A percentile compares a stretch with the other conserved stretches of the same genome.
These are phyloP conservation scores for Tephrocybe sp. DNA, from an alignment of 768 basidiomycete genomes.

Conservation along the genomic window DNA sequence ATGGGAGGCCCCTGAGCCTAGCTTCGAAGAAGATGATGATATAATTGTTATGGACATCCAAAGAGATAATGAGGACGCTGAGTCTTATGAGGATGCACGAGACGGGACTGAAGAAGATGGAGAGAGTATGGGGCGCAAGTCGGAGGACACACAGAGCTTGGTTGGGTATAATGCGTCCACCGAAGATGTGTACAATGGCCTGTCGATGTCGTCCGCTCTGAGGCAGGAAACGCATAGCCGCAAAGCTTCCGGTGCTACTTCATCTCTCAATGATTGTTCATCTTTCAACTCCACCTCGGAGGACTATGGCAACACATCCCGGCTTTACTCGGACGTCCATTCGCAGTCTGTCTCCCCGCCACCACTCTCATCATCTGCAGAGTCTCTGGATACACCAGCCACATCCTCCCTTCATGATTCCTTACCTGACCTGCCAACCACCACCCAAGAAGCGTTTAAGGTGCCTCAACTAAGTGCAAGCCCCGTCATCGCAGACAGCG, in stretches of 20 bases:
- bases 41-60: constrained; percentile 26
- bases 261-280: constrained; percentile 22
- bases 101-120: constrained; percentile 26
- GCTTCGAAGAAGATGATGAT: constrained; percentile 30
- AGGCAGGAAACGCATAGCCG: constrained; percentile 5
- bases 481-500: constrained; percentile 29
- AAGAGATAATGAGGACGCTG: constrained; percentile 22
- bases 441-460: constrained; percentile 24
- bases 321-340: constrained; percentile 15
- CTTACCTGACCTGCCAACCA: constrained; percentile 34
- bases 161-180: constrained; percentile 36
- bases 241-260: constrained; percentile 14
- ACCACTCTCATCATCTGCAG: constrained; percentile 56
- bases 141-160: constrained; percentile 29
- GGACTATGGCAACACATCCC: constrained; percentile 19
- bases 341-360: constrained; percentile 38
- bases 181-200: constrained; percentile 25
- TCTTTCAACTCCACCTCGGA: constrained; percentile 32
- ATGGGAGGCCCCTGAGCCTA: constrained; percentile 47
- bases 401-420: constrained; percentile 52
- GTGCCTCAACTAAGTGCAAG: constrained; percentile 22
- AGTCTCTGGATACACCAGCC: constrained; percentile 58
- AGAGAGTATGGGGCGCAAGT: constrained; percentile 26
- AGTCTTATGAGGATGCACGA: constrained; percentile 25
- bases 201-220: constrained; percentile 4